Conservation (phyloP, 1,284 basidiomycete species). For the Ustilago lituana region DNA sequence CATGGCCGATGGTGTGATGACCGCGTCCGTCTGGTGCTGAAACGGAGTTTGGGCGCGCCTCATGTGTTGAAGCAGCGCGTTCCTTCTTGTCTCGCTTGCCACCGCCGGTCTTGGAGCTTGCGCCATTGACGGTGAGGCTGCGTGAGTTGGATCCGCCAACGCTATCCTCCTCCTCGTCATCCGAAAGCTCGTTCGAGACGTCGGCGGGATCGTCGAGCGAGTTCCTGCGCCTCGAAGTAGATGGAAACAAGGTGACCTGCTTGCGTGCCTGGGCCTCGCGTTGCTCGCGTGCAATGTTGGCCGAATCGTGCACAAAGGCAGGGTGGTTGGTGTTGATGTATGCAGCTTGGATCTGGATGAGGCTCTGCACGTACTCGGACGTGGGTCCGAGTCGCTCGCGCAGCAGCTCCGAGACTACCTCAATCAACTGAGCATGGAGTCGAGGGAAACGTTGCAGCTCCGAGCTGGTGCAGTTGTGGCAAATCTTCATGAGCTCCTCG, state of each 20-base stretch:
- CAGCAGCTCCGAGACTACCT: slow-evolving; percentile 95
- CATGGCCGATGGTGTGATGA: slow-evolving; percentile 47
- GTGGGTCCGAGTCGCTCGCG: slow-evolving; percentile 95
- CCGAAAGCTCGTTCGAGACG: slow-evolving; percentile 37
- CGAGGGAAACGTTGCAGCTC: slow-evolving; percentile 97
- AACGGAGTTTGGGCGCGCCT: slow-evolving; percentile 44
- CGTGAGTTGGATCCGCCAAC: slow-evolving; percentile 27
- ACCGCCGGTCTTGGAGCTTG: slow-evolving; percentile 36
- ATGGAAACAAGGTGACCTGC: slow-evolving; percentile 54
- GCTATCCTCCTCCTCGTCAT: slow-evolving; percentile 55
- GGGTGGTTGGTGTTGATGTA: slow-evolving; percentile 99
- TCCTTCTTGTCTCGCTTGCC: slow-evolving; percentile 39
- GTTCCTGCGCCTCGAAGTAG: slow-evolving; percentile 67
- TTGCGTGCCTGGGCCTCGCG: slow-evolving; percentile 56
- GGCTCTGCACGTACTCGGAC: slow-evolving; percentile 91
- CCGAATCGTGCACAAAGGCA: slow-evolving; percentile 75
- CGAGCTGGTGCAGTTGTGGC: slow-evolving; percentile 93
- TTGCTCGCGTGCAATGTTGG: slow-evolving; percentile 64
- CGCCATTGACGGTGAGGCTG: slow-evolving; percentile 33
- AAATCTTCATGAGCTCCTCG: slow-evolving; percentile 99
- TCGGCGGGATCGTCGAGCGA: slow-evolving; percentile 54
- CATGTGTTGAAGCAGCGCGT: slow-evolving; percentile 25
- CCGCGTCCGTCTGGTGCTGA: slow-evolving; percentile 26
- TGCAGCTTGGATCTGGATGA: slow-evolving; percentile 96
- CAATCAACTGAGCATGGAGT: slow-evolving; percentile 91